A percentile compares a stretch with the other conserved stretches of the same genome.
phyloP scores from a whole-genome alignment of 306 rosid species.

The Cucurbita moschata region DNA sequence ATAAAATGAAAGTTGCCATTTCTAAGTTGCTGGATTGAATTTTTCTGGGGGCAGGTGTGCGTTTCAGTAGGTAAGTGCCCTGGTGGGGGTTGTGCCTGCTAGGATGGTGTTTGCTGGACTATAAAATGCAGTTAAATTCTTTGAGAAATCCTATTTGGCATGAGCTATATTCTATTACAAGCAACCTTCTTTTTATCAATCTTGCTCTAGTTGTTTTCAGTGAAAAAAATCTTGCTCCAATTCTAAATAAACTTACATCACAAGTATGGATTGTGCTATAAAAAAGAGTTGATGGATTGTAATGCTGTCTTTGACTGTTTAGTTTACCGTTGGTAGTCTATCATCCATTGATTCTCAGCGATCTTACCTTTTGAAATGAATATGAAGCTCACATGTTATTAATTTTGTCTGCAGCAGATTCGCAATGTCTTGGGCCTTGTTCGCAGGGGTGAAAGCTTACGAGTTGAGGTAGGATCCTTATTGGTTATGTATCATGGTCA shows the following conservation, averaged over 20 bases:
- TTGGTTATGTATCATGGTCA: slow-evolving; percentile 7
- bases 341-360: not conserved
- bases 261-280: not conserved
- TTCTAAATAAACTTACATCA: not conserved
- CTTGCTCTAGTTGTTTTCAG: not conserved
- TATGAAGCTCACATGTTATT: slow-evolving; percentile 17
- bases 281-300: not conserved
- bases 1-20: not conserved
- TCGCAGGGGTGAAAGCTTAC: slow-evolving; percentile 75
- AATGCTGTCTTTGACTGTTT: not conserved
- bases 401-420: slow-evolving; percentile 38
- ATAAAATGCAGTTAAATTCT: not conserved
- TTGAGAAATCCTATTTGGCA: not conserved
- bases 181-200: not conserved
- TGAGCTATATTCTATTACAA: not conserved
- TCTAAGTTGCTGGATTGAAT: not conserved
- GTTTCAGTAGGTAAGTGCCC: not conserved
- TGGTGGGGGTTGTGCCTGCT: not conserved
- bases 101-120: not conserved
- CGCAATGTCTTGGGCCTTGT: slow-evolving; percentile 84
- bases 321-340: not conserved
- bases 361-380: not conserved
- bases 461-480: slow-evolving; percentile 62
- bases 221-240: not conserved
- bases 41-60: not conserved